These are phyloP conservation scores for Austroboletus festivus DNA, from an alignment of 768 basidiomycete species.

Conservation along the genomic window DNA sequence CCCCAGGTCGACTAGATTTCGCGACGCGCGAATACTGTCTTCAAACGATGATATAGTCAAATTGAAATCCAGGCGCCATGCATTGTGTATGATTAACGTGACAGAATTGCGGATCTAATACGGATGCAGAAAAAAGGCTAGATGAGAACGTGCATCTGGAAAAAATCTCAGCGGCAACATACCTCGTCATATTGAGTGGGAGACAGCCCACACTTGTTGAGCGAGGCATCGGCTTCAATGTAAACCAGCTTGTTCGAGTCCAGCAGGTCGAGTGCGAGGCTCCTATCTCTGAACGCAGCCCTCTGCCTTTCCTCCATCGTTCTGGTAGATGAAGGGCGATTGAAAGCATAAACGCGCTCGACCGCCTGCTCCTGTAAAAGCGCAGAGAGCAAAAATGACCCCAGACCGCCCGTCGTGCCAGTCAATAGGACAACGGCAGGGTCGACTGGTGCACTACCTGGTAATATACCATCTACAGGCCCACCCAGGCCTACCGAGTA, in stretches of 20 bases:
- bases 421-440: slow-evolving; percentile 35
- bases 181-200: slow-evolving; percentile 19
- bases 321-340: background rate
- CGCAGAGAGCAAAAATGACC: slow-evolving; percentile 33
- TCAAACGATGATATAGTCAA: no score
- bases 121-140: no score
- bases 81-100: no score
- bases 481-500: slow-evolving; percentile 27
- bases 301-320: slow-evolving; percentile 25
- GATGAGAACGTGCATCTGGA: no score
- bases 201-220: slow-evolving; percentile 31
- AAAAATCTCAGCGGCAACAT: no score
- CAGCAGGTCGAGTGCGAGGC: slow-evolving; percentile 27
- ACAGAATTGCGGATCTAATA: no score
- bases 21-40: no score
- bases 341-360: background rate
- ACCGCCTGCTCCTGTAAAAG: slow-evolving; percentile 28
- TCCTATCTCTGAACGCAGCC: slow-evolving; percentile 29
- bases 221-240: slow-evolving; percentile 32
- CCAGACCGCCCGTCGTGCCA: slow-evolving; percentile 40
- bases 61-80: no score
- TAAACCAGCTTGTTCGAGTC: slow-evolving; percentile 31
- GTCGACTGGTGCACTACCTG: slow-evolving; percentile 2
- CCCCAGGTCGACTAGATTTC: no score
- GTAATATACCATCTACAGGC: slow-evolving; percentile 11